A percentile compares a stretch with the other conserved stretches of the same genome.
These are phyloP conservation scores for Pluteus cervinus DNA, from an alignment of 768 basidiomycete genomes.

Conservation along the genomic window DNA sequence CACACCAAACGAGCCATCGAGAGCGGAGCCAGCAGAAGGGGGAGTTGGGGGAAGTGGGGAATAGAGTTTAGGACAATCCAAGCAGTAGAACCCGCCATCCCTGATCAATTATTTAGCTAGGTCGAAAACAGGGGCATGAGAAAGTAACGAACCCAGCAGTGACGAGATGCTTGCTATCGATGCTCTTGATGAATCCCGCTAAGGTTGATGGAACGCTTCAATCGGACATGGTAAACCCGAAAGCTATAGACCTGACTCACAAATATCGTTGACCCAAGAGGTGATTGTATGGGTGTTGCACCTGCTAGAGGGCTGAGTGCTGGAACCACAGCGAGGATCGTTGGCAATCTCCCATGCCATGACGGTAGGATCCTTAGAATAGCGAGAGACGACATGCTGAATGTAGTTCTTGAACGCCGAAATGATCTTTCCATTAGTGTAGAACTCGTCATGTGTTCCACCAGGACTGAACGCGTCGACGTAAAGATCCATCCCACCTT, in stretches of 20 bases:
- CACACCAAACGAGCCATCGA: slow-evolving; percentile 28
- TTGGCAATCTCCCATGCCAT: slow-evolving; percentile 24
- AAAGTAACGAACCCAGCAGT: slow-evolving; percentile 25
- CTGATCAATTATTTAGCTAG: slow-evolving; percentile 8
- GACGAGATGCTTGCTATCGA: slow-evolving; percentile 31
- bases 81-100: slow-evolving; percentile 27
- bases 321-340: slow-evolving; percentile 18
- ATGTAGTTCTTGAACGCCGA: slow-evolving; percentile 27
- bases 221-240: not conserved
- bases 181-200: slow-evolving; percentile 18
- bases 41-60: slow-evolving; percentile 11
- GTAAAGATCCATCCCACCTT: slow-evolving; percentile 34
- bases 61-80: slow-evolving; percentile 23
- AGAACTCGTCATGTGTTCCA: slow-evolving; percentile 31
- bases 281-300: slow-evolving; percentile 22
- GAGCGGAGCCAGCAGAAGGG: slow-evolving; percentile 20
- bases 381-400: slow-evolving; percentile 20
- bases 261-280: slow-evolving; percentile 22
- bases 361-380: slow-evolving; percentile 19
- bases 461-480: slow-evolving; percentile 19
- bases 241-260: too few relatives aligned
- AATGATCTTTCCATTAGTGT: slow-evolving; percentile 25
- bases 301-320: slow-evolving; percentile 10
- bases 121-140: not conserved
- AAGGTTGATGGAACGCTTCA: not conserved